A percentile compares a stretch with the other conserved stretches of the same genome.
phyloP scores from a whole-genome alignment of 1,284 basidiomycete genomes.

The Ceratobasidium sp. region DNA sequence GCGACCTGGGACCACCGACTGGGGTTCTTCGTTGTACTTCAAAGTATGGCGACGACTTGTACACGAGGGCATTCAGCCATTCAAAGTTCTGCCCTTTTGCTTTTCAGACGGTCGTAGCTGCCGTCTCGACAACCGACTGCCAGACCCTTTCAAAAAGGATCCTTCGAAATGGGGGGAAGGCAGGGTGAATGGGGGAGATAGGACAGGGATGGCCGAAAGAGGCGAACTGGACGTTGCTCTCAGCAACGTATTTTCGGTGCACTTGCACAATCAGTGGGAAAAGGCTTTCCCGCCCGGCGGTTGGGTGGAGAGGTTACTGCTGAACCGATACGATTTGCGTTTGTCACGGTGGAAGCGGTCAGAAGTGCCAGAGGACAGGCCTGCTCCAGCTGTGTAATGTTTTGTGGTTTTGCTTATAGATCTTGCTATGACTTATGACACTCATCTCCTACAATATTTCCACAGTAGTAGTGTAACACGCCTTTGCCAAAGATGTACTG shows the following conservation, averaged over 20 bases:
- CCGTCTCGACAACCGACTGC: constrained; percentile 87
- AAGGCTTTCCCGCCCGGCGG: constrained; percentile 79
- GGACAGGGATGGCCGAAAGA: constrained; percentile 63
- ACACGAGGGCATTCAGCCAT: constrained; percentile 75
- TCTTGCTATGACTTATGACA: constrained; percentile 26
- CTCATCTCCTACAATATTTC: no score
- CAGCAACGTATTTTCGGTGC: constrained; percentile 82
- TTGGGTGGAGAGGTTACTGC: constrained; percentile 81
- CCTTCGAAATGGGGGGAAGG: constrained; percentile 66
- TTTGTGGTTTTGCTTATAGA: constrained; percentile 31
- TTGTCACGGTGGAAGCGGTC: constrained; percentile 40
- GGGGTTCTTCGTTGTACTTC: constrained; percentile 90
- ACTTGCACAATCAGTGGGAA: constrained; percentile 94
- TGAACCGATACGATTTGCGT: constrained; percentile 62
- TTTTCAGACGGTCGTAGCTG: constrained; percentile 90
- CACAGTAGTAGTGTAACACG: no score
- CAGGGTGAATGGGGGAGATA: constrained; percentile 58
- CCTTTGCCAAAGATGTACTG: no score
- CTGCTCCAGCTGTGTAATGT: constrained; percentile 9
- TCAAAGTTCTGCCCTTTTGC: constrained; percentile 92
- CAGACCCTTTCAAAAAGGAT: constrained; percentile 84
- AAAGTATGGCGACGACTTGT: constrained; percentile 87
- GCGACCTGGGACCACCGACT: constrained; percentile 82
- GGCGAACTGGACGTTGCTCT: constrained; percentile 75
- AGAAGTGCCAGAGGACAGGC: constrained; percentile 15